Base-by-base conservation (phyloP, 345 rosid genomes). In the Draba incana region DNA sequence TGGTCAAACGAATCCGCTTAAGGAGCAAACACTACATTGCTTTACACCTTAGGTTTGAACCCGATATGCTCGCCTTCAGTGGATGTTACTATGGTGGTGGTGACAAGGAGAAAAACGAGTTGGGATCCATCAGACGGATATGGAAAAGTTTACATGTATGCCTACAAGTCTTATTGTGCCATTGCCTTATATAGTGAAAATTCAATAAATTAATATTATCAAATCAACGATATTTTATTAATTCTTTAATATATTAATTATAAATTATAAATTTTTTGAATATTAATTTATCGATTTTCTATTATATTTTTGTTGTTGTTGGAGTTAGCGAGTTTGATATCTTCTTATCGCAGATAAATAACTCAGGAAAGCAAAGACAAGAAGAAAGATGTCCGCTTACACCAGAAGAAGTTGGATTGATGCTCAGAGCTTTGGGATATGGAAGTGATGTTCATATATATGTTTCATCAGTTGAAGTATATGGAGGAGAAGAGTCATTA, bases 71-170 rank as follows among this genome's bases (percentile, higher is more conserved):
- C 60, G 99, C 97, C 56, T 92, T 95, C 85, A 92, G 98, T 6
- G 98, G 99, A 64, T 95, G 99, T 74, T 83, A 95, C 79, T 95
- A 95, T 35, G 98, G 99, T 24, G 99, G 99, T 61, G 99, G 97
- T 69, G 97, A 92, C 43, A 82, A 80, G 81, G 99, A 95, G 81
- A 86, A 75, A 57, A 83, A 69, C 73, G 97, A 89, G 56, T 71
- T 95, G n/a, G 92, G 92, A 72, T 81, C 92, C 5, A 92, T 95
- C 77, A 79, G 98, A 43, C 89, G 77, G 82, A 86, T 97, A 82
- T 95, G 99, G 99, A 95, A 95, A 76, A 92, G 90, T 65, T 81
- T 92, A 81, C 99, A 89, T 83, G 98, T 94, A 79, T 67, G 95
- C 33, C 69, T 76, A 62, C 69, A 78, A 48, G 54, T 25, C 71